phyloP scores from a whole-genome alignment of 2,329 filamentous ascomycete species.

The Monosporascus sp. region DNA sequence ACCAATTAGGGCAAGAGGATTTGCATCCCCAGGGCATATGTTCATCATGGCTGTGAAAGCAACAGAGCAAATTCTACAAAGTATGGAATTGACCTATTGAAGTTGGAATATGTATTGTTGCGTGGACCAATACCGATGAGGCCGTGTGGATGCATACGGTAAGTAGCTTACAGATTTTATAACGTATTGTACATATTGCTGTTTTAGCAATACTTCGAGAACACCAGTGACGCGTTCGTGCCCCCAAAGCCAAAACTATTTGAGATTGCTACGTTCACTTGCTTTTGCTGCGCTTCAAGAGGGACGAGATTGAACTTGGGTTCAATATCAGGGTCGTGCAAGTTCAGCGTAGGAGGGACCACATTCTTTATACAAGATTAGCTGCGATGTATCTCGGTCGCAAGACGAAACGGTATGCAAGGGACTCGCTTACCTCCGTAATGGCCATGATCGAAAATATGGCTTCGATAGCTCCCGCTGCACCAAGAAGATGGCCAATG shows the following conservation, averaged over 20 bases:
- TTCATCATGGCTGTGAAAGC: too few relatives aligned
- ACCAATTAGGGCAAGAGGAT: too few relatives aligned
- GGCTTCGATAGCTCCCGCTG: constrained; percentile 85
- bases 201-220: constrained; percentile 36
- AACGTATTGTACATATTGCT: background rate
- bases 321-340: constrained; percentile 60
- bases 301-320: constrained; percentile 86
- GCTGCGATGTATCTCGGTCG: constrained; percentile 4
- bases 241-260: constrained; percentile 99
- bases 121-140: constrained; percentile 21
- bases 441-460: constrained; percentile 79
- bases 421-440: constrained; percentile 56
- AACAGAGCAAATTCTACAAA: too few relatives aligned
- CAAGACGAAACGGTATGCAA: constrained; percentile 6
- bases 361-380: constrained; percentile 55
- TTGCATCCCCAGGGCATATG: too few relatives aligned
- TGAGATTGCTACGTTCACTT: constrained; percentile 71
- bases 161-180: too few relatives aligned
- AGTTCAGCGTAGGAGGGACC: constrained; percentile 82
- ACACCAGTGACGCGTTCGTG: constrained; percentile 87
- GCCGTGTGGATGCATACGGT: too few relatives aligned
- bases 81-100: too few relatives aligned
- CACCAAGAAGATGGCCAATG: constrained; percentile 85
- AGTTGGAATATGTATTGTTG: background rate
- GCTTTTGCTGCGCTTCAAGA: constrained; percentile 61